Evolutionary conservation across 2,329 filamentous ascomycete genomes (phyloP).

Genomic region (Pestalotiopsis fici): DNA sequence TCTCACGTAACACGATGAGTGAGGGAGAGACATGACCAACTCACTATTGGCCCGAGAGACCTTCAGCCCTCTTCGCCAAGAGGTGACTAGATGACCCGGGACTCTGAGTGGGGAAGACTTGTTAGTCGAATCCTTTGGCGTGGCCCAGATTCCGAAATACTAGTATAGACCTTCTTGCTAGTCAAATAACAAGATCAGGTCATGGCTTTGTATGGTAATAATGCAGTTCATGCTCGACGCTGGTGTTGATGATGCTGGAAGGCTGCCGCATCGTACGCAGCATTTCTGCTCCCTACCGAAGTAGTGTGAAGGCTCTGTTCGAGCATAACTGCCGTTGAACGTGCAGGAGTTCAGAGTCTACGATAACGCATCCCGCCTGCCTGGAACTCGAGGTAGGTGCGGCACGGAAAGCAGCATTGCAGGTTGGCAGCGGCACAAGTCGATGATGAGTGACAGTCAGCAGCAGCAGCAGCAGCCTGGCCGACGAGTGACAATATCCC

Average conservation of each 20-base stretch:
- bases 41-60: neutral
- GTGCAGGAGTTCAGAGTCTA: neutral
- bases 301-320: neutral
- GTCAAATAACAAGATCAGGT: neutral
- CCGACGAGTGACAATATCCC: neutral
- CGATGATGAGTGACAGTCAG: neutral
- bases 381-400: neutral
- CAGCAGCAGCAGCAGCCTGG: neutral
- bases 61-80: neutral
- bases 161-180: neutral
- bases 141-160: neutral
- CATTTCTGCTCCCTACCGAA: neutral
- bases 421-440: neutral
- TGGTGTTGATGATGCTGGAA: neutral
- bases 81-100: neutral
- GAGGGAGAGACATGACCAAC: neutral
- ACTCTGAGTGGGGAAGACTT: neutral
- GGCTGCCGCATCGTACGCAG: neutral
- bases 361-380: neutral
- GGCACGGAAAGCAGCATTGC: neutral
- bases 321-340: neutral
- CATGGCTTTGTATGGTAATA: neutral
- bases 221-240: neutral
- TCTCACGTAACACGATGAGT: neutral
- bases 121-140: neutral